These are phyloP conservation scores for Boletus sp. DNA, from an alignment of 768 basidiomycete genomes.

Conservation along the genomic window DNA sequence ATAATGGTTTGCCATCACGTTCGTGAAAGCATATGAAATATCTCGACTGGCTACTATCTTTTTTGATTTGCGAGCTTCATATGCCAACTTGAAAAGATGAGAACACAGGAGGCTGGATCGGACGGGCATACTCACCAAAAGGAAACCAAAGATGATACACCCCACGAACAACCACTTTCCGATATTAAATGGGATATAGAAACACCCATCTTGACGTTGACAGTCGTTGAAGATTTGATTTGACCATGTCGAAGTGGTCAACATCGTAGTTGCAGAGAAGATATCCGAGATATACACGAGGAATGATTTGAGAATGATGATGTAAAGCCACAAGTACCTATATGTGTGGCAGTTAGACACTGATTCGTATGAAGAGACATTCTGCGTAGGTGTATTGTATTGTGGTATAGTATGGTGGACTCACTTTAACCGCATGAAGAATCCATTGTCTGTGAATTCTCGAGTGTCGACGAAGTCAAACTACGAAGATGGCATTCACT, in stretches of 20 bases:
- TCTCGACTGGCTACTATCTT: conserved; percentile 94
- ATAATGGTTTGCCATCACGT: conserved; percentile 95
- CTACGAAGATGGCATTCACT: conserved; percentile 40
- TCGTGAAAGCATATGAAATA: conserved; percentile 98
- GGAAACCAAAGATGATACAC: conserved; percentile 97
- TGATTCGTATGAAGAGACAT: background rate
- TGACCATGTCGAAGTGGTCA: conserved; percentile 86
- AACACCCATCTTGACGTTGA: conserved; percentile 59
- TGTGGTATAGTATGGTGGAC: conserved; percentile 13
- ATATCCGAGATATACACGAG: conserved; percentile 97
- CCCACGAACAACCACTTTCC: conserved; percentile 98
- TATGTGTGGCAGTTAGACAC: conserved; percentile 11
- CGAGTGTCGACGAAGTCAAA: conserved; percentile 96
- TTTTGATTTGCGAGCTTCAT: conserved; percentile 89
- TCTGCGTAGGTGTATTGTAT: background rate
- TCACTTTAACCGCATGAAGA: conserved; percentile 84
- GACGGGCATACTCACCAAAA: conserved; percentile 58
- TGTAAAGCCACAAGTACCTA: conserved; percentile 92
- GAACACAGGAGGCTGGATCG: background rate
- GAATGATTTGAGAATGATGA: conserved; percentile 92
- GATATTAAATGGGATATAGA: conserved; percentile 81
- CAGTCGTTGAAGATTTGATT: conserved; percentile 88
- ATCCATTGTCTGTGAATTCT: conserved; percentile 89
- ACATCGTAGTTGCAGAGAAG: conserved; percentile 96
- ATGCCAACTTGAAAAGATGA: conserved; percentile 66